Conservation (phyloP, 1,284 basidiomycete genomes). For the Ganoderma multipileum region DNA sequence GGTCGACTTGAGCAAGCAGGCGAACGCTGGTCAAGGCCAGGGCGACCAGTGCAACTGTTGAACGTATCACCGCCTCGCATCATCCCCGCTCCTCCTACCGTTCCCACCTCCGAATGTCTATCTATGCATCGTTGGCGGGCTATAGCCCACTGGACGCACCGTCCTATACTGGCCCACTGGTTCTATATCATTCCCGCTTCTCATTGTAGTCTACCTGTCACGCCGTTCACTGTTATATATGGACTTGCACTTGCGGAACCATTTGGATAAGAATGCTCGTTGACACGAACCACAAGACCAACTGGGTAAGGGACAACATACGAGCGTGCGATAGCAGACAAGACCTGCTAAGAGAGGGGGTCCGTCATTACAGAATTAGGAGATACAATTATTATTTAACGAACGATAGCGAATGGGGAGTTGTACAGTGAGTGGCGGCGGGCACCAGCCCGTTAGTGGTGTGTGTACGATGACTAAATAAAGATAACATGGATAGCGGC, state of each 20-base stretch:
- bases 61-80: slow-evolving; percentile 31
- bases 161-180: slow-evolving; percentile 7
- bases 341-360: background rate
- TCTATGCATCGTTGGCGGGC: slow-evolving; percentile 7
- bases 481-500: slow-evolving; percentile 6
- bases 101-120: slow-evolving; percentile 24
- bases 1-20: slow-evolving; percentile 78
- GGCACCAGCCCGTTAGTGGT: slow-evolving; percentile 17
- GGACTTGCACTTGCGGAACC: slow-evolving; percentile 23
- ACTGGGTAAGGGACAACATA: background rate
- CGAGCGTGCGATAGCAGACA: background rate
- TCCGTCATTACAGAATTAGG: slow-evolving; percentile 2
- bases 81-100: slow-evolving; percentile 22
- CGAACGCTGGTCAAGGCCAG: slow-evolving; percentile 53
- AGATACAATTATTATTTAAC: slow-evolving; percentile 9
- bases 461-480: slow-evolving; percentile 7
- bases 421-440: slow-evolving; percentile 20
- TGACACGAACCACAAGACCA: background rate
- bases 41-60: slow-evolving; percentile 81
- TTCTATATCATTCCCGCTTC: slow-evolving; percentile 14
- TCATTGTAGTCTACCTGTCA: slow-evolving; percentile 28
- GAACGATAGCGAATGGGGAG: slow-evolving; percentile 5
- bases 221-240: slow-evolving; percentile 30
- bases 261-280: background rate
- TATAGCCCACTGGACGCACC: background rate